phyloP scores from a whole-genome alignment of 805 yeast genomes.

The Scheffersomyces spartinae region DNA sequence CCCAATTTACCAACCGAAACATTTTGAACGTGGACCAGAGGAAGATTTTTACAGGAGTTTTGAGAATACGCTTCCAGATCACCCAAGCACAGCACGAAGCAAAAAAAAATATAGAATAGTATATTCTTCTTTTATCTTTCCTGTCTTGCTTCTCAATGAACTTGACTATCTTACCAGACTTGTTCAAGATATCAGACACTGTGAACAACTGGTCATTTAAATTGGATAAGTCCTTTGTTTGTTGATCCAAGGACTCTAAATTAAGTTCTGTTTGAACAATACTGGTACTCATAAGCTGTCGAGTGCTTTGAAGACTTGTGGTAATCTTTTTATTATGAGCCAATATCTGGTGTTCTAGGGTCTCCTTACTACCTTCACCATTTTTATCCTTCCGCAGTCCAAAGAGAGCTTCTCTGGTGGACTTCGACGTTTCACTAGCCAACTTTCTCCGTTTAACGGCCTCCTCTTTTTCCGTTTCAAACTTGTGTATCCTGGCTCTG shows the following conservation, averaged over 20 bases:
- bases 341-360: conserved; percentile 21
- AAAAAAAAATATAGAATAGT: conserved; percentile 26
- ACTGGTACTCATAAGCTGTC: conserved; percentile 27
- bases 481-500: no score
- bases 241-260: conserved; percentile 30
- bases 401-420: no score
- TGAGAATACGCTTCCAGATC: conserved; percentile 26
- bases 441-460: no score
- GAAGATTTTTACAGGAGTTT: conserved; percentile 21
- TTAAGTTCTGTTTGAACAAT: conserved; percentile 32
- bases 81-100: conserved; percentile 27
- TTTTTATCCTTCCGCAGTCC: no score
- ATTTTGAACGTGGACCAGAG: conserved; percentile 28
- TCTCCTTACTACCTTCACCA: no score
- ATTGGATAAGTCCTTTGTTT: conserved; percentile 22
- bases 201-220: conserved; percentile 22
- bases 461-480: no score
- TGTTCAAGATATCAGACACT: conserved; percentile 18
- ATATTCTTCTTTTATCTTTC: conserved; percentile 25
- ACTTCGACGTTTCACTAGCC: no score
- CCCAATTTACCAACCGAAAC: no score
- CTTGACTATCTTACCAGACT: conserved; percentile 25
- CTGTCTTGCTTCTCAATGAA: conserved; percentile 34
- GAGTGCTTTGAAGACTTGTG: conserved; percentile 23
- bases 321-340: conserved; percentile 30